phyloP scores from a whole-genome alignment of 495 filamentous ascomycete species.

The Amphirosellinia nigrospora region DNA sequence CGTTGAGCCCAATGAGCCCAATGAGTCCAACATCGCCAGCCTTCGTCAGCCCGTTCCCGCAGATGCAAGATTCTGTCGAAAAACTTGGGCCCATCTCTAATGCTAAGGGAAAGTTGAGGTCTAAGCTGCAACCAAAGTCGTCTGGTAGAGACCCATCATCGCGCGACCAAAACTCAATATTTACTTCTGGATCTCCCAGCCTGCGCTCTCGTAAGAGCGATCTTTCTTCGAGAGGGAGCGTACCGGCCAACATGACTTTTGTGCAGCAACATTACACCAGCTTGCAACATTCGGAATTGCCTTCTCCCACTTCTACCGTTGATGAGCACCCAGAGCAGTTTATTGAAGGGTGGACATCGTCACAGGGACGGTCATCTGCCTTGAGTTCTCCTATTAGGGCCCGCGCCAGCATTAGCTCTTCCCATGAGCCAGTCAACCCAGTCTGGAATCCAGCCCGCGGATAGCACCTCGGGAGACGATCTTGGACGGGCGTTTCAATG shows the following conservation, averaged over 20 bases:
- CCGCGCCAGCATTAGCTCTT: constrained; percentile 51
- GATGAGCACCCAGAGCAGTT: constrained; percentile 61
- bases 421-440: constrained; percentile 32
- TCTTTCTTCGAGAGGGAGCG: constrained; percentile 56
- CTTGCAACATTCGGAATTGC: constrained; percentile 54
- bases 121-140: constrained; percentile 38
- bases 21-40: constrained; percentile 51
- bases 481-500: constrained; percentile 65
- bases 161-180: constrained; percentile 50
- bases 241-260: constrained; percentile 44
- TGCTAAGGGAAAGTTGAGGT: constrained; percentile 38
- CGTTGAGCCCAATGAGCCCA: constrained; percentile 50
- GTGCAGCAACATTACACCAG: constrained; percentile 48
- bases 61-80: constrained; percentile 41
- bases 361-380: constrained; percentile 60
- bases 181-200: constrained; percentile 54
- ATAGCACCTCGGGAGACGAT: constrained; percentile 61
- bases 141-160: constrained; percentile 40
- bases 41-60: constrained; percentile 53
- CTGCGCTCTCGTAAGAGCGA: constrained; percentile 60
- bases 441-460: constrained; percentile 46
- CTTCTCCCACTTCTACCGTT: constrained; percentile 56
- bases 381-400: constrained; percentile 54
- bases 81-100: constrained; percentile 39
- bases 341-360: constrained; percentile 63